Percentiles rank a stretch among this genome's conserved stretches.
Evolutionary conservation across 2,329 filamentous ascomycete genomes (phyloP).

Genomic region (Penicillium sp.): DNA sequence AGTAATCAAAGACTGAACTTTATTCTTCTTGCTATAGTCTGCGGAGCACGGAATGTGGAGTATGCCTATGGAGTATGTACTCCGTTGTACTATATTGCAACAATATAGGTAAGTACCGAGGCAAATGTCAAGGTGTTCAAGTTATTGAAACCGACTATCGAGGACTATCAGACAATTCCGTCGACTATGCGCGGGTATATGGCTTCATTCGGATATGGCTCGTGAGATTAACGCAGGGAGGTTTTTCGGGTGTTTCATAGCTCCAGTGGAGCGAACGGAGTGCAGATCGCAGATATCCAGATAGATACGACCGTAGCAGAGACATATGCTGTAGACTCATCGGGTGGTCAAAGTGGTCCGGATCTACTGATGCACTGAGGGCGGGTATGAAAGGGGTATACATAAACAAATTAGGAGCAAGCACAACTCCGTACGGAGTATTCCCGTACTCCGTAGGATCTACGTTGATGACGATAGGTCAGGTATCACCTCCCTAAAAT

Average conservation of each 20-base stretch:
- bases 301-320: neutral
- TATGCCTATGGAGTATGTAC: neutral
- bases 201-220: conserved; percentile 1
- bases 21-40: neutral
- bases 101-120: neutral
- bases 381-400: neutral
- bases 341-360: neutral
- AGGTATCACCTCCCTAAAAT: conserved; percentile 9
- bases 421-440: neutral
- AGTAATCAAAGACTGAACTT: conserved; percentile 4
- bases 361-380: neutral
- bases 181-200: conserved; percentile 5
- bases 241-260: conserved; percentile 5
- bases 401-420: neutral
- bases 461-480: conserved; percentile 4
- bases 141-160: conserved; percentile 3
- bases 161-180: neutral
- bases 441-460: neutral
- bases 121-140: neutral
- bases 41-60: neutral
- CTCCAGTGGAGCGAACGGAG: conserved; percentile 2
- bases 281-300: conserved; percentile 4
- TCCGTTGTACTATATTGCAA: neutral
- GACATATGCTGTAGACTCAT: neutral
- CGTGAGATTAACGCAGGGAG: neutral